Conservation (phyloP, 1,284 basidiomycete species). For the Naganishia cerealis region DNA sequence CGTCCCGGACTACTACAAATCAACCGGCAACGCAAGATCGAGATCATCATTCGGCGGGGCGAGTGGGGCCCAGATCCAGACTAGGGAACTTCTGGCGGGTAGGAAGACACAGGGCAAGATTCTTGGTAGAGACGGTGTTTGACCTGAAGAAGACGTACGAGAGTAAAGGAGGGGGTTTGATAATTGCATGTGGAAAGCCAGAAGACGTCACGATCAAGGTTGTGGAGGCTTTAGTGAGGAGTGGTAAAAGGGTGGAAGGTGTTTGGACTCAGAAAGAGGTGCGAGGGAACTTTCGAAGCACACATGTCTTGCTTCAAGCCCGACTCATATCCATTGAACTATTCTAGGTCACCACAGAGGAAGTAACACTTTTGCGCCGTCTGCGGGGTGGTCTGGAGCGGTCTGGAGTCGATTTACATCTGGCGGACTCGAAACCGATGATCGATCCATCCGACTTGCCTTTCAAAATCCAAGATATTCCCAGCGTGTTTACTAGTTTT, state of each 20-base stretch:
- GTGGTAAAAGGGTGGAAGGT: constrained; percentile 53
- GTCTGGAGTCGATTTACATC: constrained; percentile 38
- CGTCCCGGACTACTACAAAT: constrained; percentile 7
- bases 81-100: constrained; percentile 59
- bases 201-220: constrained; percentile 54
- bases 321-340: background rate
- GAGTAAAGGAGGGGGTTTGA: constrained; percentile 55
- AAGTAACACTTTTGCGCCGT: constrained; percentile 39
- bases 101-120: constrained; percentile 52
- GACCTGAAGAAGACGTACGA: constrained; percentile 55
- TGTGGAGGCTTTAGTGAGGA: constrained; percentile 49
- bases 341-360: constrained; percentile 45
- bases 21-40: constrained; percentile 14
- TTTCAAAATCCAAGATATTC: constrained; percentile 53
- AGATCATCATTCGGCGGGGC: background rate
- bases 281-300: background rate
- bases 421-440: constrained; percentile 50
- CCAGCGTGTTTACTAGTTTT: constrained; percentile 59
- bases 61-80: constrained; percentile 45
- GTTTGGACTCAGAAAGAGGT: constrained; percentile 57
- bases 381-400: constrained; percentile 36
- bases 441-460: constrained; percentile 56
- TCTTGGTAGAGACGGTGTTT: constrained; percentile 58
- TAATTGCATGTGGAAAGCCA: constrained; percentile 58
- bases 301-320: background rate